Conservation (phyloP, 306 rosid genomes). For the Pyrus bretschneideri region DNA sequence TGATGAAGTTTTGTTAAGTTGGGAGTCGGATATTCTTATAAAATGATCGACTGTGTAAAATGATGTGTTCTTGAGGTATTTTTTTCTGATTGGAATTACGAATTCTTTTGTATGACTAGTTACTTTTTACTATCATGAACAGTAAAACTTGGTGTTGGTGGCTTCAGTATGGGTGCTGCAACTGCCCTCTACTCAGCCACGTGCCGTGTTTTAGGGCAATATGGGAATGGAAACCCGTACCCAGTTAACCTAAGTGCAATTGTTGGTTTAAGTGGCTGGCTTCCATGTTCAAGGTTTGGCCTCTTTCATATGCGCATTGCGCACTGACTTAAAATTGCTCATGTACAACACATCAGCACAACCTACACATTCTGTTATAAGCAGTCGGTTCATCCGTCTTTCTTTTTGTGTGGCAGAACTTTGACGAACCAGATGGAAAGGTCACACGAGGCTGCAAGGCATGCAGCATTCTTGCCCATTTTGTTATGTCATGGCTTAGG, state of each 20-base stretch:
- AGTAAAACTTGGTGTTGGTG: slow-evolving; percentile 94
- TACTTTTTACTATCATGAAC: slow-evolving; percentile 10
- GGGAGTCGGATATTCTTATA: not conserved
- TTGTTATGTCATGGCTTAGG: slow-evolving; percentile 83
- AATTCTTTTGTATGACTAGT: slow-evolving; percentile 6
- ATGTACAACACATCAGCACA: slow-evolving; percentile 6
- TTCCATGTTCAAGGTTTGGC: slow-evolving; percentile 91
- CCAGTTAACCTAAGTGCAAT: slow-evolving; percentile 67
- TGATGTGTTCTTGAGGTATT: not conserved
- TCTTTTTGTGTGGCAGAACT: slow-evolving; percentile 38
- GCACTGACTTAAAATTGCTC: slow-evolving; percentile 13
- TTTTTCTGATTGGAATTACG: not conserved
- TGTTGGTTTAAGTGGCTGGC: slow-evolving; percentile 94
- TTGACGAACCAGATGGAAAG: slow-evolving; percentile 52
- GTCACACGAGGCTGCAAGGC: slow-evolving; percentile 64
- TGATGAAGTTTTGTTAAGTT: not conserved
- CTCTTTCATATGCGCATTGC: slow-evolving; percentile 20
- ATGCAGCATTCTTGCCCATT: slow-evolving; percentile 70
- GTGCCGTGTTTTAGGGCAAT: slow-evolving; percentile 60
- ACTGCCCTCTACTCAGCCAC: slow-evolving; percentile 88
- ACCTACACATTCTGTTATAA: slow-evolving; percentile 3
- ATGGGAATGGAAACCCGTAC: slow-evolving; percentile 72
- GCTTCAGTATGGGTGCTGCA: slow-evolving; percentile 98
- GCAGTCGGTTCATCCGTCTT: slow-evolving; percentile 1
- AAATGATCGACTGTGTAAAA: not conserved